Percentiles rank a stretch among this genome's conserved stretches.
These are phyloP conservation scores for Pythium aphanidermatum DNA, from an alignment of 352 stramenopile species.

Conservation along the genomic window DNA sequence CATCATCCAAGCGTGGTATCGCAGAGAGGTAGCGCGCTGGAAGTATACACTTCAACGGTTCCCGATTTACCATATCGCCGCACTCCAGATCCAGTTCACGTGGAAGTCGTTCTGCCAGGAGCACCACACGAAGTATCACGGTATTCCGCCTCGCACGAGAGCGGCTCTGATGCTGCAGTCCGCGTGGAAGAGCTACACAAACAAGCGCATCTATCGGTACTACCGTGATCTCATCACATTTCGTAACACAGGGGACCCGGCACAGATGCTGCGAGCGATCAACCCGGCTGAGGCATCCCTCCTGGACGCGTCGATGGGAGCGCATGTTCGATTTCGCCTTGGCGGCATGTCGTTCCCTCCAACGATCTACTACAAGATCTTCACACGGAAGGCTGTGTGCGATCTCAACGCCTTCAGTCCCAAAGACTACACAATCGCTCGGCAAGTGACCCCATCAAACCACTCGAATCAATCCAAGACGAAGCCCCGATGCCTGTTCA, in stretches of 20 bases:
- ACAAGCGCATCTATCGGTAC: slow-evolving; percentile 69
- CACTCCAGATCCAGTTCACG: slow-evolving; percentile 75
- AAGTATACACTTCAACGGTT: slow-evolving; percentile 42
- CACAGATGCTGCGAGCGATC: slow-evolving; percentile 74
- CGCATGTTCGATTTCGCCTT: slow-evolving; percentile 83
- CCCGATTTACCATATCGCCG: slow-evolving; percentile 80
- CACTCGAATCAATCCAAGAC: slow-evolving; percentile 18
- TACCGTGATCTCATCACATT: slow-evolving; percentile 81
- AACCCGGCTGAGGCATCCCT: slow-evolving; percentile 76
- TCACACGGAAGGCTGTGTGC: slow-evolving; percentile 77
- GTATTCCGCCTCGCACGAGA: slow-evolving; percentile 26
- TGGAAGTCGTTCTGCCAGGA: slow-evolving; percentile 56
- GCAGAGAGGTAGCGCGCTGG: slow-evolving; percentile 43
- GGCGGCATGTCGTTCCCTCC: slow-evolving; percentile 84
- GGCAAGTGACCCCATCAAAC: slow-evolving; percentile 25
- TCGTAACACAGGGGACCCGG: slow-evolving; percentile 65
- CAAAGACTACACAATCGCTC: slow-evolving; percentile 75
- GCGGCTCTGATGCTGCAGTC: slow-evolving; percentile 51
- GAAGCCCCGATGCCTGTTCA: slow-evolving; percentile 26
- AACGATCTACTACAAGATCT: slow-evolving; percentile 95
- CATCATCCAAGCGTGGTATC: slow-evolving; percentile 64
- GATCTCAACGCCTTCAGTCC: slow-evolving; percentile 89
- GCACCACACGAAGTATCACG: slow-evolving; percentile 21
- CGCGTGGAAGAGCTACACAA: slow-evolving; percentile 69
- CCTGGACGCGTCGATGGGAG: slow-evolving; percentile 75